These are phyloP conservation scores for Ustilago curta DNA, from an alignment of 1,284 basidiomycete species.

Conservation along the genomic window DNA sequence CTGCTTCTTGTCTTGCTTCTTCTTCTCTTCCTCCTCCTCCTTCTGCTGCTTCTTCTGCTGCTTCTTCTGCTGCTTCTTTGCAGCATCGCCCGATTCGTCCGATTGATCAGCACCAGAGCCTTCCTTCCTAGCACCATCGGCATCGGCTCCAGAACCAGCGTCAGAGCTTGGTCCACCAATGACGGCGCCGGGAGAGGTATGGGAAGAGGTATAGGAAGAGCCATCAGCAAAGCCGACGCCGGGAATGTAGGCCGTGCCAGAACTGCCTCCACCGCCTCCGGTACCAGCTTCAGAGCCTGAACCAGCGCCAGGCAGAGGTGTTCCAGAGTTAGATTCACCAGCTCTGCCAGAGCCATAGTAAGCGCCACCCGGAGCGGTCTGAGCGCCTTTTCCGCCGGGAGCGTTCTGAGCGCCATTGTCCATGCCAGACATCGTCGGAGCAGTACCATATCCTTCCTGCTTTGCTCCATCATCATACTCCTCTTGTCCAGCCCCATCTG, in stretches of 20 bases:
- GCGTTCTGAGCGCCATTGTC: too few relatives aligned
- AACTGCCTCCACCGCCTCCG: neutral
- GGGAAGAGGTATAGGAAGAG: neutral
- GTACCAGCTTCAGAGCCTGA: conserved; percentile 1
- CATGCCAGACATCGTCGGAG: too few relatives aligned
- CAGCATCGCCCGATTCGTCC: conserved; percentile 68
- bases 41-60: conserved; percentile 73
- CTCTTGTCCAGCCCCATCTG: conserved; percentile 6
- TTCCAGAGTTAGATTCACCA: neutral
- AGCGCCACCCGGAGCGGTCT: neutral
- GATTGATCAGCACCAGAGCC: neutral
- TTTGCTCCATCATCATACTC: conserved; percentile 10
- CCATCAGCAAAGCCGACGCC: conserved; percentile 1
- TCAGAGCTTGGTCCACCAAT: conserved; percentile 1
- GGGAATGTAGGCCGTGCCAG: conserved; percentile 7
- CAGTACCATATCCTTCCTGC: conserved; percentile 15
- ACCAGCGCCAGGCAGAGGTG: neutral
- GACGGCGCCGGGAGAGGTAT: neutral
- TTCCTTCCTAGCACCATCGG: neutral
- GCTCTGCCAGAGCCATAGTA: conserved; percentile 1
- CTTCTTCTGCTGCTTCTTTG: conserved; percentile 76
- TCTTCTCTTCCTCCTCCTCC: conserved; percentile 10
- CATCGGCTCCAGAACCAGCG: neutral
- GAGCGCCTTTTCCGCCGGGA: neutral
- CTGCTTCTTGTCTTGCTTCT: conserved; percentile 9